Evolutionary conservation across 495 filamentous ascomycete genomes (phyloP).

Genomic region (Wilcoxina mikolae): DNA sequence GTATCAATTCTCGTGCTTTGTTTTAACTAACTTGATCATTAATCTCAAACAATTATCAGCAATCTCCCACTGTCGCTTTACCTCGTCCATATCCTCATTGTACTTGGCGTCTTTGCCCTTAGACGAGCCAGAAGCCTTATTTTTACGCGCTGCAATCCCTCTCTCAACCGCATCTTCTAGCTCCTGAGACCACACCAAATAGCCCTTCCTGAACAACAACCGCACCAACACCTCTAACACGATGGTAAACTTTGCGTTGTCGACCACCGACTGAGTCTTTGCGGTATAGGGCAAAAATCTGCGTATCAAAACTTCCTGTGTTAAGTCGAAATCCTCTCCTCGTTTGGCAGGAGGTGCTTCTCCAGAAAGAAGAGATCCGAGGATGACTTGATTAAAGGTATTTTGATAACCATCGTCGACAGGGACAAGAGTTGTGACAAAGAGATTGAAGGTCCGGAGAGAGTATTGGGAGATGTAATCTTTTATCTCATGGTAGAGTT

Average conservation of each 20-base stretch:
- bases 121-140: constrained; percentile 34
- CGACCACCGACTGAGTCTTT: constrained; percentile 42
- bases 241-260: constrained; percentile 71
- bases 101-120: constrained; percentile 24
- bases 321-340: constrained; percentile 33
- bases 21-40: constrained; percentile 23
- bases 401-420: constrained; percentile 36
- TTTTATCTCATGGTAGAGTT: constrained; percentile 54
- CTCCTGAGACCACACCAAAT: constrained; percentile 33
- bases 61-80: constrained; percentile 19
- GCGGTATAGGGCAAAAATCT: constrained; percentile 63
- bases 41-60: constrained; percentile 26
- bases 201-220: constrained; percentile 36
- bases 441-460: constrained; percentile 54
- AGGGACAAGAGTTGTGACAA: constrained; percentile 38
- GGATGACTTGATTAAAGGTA: constrained; percentile 49
- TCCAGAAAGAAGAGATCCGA: constrained; percentile 46
- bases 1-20: constrained; percentile 13
- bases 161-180: constrained; percentile 41
- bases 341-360: constrained; percentile 40
- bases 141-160: constrained; percentile 47
- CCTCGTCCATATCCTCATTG: constrained; percentile 26
- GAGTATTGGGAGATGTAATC: constrained; percentile 52
- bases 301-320: constrained; percentile 43
- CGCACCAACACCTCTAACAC: constrained; percentile 57